Percentiles rank a stretch among this genome's conserved stretches.
Evolutionary conservation across 805 yeast species (phyloP).

Genomic region (Suhomyces pyralidae): DNA sequence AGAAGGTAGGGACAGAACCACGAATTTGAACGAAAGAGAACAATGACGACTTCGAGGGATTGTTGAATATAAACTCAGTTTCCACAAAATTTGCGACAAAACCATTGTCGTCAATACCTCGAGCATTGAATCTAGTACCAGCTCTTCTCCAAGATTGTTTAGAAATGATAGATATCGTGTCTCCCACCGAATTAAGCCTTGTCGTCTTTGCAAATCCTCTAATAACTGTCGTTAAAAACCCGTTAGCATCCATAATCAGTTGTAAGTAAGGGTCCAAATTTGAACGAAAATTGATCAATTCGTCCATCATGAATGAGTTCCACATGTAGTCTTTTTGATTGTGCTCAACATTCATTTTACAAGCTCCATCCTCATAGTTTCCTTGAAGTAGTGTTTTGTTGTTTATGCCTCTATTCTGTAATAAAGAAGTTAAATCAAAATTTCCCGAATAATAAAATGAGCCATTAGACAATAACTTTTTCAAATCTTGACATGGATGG

Average conservation of each 20-base stretch:
- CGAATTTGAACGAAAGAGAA: constrained; percentile 87
- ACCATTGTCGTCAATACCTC: constrained; percentile 84
- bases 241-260: constrained; percentile 63
- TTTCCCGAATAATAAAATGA: constrained; percentile 90
- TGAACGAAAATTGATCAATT: constrained; percentile 69
- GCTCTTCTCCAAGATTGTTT: constrained; percentile 97
- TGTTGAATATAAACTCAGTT: constrained; percentile 74
- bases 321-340: constrained; percentile 91
- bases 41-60: constrained; percentile 43
- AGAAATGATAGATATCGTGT: constrained; percentile 72
- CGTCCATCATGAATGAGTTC: constrained; percentile 89
- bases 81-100: constrained; percentile 47
- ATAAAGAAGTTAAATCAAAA: constrained; percentile 84
- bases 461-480: constrained; percentile 77
- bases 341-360: constrained; percentile 25
- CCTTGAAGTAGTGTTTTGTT: constrained; percentile 17
- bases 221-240: constrained; percentile 85
- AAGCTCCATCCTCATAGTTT: constrained; percentile 1
- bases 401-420: constrained; percentile 71
- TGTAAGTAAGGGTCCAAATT: constrained; percentile 63
- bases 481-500: constrained; percentile 82
- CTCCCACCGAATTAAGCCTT: constrained; percentile 36
- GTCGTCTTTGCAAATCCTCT: constrained; percentile 92
- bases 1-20: constrained; percentile 93
- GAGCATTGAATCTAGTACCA: constrained; percentile 93